Evolutionary conservation across 805 yeast species (phyloP).

Genomic region (Saccharomycopsis sp.): DNA sequence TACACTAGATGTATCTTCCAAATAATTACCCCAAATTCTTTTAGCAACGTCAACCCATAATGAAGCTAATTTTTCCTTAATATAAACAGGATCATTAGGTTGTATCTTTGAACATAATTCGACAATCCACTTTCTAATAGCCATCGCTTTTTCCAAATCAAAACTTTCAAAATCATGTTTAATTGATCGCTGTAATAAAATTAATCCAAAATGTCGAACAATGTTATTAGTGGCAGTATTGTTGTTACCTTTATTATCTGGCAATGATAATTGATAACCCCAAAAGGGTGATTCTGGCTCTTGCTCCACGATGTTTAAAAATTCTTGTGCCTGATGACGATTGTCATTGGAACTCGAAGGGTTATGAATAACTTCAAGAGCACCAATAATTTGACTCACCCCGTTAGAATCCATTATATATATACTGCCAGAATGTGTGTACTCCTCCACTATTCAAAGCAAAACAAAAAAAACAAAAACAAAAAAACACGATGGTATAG

Average conservation of each 20-base stretch:
- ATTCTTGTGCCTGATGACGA: constrained; percentile 50
- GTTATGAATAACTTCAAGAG: constrained; percentile 68
- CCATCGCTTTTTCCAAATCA: constrained; percentile 47
- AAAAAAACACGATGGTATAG: too few relatives aligned
- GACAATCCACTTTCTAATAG: constrained; percentile 78
- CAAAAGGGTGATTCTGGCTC: constrained; percentile 83
- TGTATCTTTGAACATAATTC: constrained; percentile 60
- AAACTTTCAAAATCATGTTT: constrained; percentile 48
- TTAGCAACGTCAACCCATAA: constrained; percentile 91
- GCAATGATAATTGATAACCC: constrained; percentile 76
- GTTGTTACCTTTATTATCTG: constrained; percentile 26
- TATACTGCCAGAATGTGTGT: constrained; percentile 6
- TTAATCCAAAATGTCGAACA: constrained; percentile 86
- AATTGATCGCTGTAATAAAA: constrained; percentile 69
- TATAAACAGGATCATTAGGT: constrained; percentile 75
- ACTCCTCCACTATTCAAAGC: too few relatives aligned
- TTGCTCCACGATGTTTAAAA: constrained; percentile 67
- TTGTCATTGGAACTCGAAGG: constrained; percentile 54
- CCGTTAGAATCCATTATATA: constrained; percentile 55
- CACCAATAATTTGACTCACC: constrained; percentile 65
- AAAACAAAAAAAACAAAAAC: too few relatives aligned
- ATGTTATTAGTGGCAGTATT: constrained; percentile 46
- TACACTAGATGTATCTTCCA: constrained; percentile 28
- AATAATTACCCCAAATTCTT: constrained; percentile 78
- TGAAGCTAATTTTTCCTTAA: constrained; percentile 83